Evolutionary conservation across 108 stramenopile species (phyloP), one percentile per base, ranked within the genome.

Genomic region (Thalassiosira profunda): DNA sequence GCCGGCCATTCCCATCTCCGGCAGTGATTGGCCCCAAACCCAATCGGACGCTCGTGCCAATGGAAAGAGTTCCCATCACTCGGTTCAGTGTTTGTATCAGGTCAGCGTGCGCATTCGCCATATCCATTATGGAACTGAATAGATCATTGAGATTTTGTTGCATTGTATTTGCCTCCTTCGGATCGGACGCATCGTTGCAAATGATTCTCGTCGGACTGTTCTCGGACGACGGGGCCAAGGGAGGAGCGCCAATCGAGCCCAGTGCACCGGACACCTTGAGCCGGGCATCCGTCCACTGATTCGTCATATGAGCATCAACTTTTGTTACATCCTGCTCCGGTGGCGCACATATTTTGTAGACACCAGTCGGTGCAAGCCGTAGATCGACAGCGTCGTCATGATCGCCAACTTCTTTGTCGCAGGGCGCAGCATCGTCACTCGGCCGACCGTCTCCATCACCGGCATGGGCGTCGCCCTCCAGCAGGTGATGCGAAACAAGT

Each of bases 191-290:
- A 2, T 51, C 31, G 3, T 51, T 17, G 49, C 4, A 18, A 23
- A 17, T 20, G n/a, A n/a, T 51, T 26, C 2, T 33, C n/a, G 43
- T 2, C 25, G 1, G 9, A 28, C 9, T 33, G 21, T 20, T 24
- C 24, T 38, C 5, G 12, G 18, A 17, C 5, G 20, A 24, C 4
- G 58, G 33, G n/a, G 58, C 6, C 25, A 60, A 26, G 5, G 58
- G 58, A 21, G 58, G 48, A 29, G 58, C 70, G 17, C 70, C 70
- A 20, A 61, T 70, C 6, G 58, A 70, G 25, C 70, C 70, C 31
- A 70, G 25, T 58, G 34, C 9, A 6, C 2, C 31, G 15, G 58
- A 70, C 5, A 70, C 37, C 34, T 52, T 21, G 33, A 60, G 2
- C 4, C 70, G 58, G 46, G 58, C 25, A 43, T 52, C 28, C 8